phyloP scores from a whole-genome alignment of 176 grass and related monocot genomes.

The Aegilops bicornis region DNA sequence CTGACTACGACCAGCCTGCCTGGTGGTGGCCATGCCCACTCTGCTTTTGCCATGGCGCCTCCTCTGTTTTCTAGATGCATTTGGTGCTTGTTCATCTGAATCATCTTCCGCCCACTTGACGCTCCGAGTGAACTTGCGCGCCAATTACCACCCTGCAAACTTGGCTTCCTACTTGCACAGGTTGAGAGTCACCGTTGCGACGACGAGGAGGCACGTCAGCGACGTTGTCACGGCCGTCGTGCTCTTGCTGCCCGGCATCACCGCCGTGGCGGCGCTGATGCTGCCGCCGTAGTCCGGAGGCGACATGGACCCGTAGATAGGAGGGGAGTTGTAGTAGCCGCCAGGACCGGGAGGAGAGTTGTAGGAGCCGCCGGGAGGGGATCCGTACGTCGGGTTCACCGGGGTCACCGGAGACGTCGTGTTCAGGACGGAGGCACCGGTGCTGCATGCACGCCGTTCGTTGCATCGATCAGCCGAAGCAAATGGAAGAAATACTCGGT shows the following conservation, averaged over 20 bases:
- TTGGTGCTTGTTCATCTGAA: not conserved
- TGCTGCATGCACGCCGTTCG: slow-evolving; percentile 40
- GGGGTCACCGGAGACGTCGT: slow-evolving; percentile 54
- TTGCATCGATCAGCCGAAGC: not conserved
- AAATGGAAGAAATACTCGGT: not conserved
- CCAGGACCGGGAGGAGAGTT: slow-evolving; percentile 27
- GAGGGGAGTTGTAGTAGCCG: slow-evolving; percentile 24
- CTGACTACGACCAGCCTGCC: no score
- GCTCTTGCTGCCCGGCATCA: not conserved
- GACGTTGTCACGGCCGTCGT: not conserved
- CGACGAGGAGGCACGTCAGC: slow-evolving; percentile 28
- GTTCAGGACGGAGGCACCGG: slow-evolving; percentile 60
- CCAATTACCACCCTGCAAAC: no score
- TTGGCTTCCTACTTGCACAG: not conserved
- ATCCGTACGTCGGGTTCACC: slow-evolving; percentile 13
- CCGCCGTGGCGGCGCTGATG: slow-evolving; percentile 25
- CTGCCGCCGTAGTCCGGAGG: slow-evolving; percentile 41
- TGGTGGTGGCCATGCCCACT: not conserved
- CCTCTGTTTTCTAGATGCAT: not conserved
- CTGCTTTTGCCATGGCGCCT: not conserved
- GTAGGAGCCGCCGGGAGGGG: slow-evolving; percentile 16
- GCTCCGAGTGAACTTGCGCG: not conserved
- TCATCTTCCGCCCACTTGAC: not conserved
- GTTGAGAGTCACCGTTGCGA: not conserved
- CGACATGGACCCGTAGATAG: slow-evolving; percentile 44